Conservation (phyloP, 2,329 filamentous ascomycete species). For the Colletotrichum sojae region DNA sequence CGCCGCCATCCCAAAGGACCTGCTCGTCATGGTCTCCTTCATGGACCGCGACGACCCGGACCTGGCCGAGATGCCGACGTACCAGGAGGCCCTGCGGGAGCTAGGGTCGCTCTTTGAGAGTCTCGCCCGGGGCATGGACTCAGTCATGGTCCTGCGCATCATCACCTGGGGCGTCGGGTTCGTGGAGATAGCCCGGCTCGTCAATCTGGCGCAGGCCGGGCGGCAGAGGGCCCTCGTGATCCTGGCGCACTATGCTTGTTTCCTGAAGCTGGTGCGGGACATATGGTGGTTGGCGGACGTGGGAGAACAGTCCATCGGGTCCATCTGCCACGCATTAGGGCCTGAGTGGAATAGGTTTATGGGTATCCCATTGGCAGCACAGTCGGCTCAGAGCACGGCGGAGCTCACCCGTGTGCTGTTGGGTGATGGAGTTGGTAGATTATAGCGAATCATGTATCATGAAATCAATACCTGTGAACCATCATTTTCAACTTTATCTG, state of each 20-base stretch:
- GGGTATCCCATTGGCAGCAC: background rate
- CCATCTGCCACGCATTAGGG: background rate
- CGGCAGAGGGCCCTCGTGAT: constrained; percentile 65
- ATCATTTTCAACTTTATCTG: too few relatives aligned
- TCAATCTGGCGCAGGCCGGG: constrained; percentile 57
- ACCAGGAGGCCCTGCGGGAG: constrained; percentile 62
- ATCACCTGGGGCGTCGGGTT: constrained; percentile 66
- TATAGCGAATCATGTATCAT: too few relatives aligned
- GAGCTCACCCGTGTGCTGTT: background rate
- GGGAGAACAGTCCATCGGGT: background rate
- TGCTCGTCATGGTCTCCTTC: constrained; percentile 64
- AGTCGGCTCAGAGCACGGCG: background rate
- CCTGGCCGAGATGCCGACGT: constrained; percentile 53
- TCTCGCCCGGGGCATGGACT: constrained; percentile 59
- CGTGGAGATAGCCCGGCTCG: constrained; percentile 51
- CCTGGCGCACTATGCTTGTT: constrained; percentile 65
- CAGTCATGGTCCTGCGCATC: constrained; percentile 62
- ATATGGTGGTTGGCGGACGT: constrained; percentile 42
- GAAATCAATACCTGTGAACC: too few relatives aligned
- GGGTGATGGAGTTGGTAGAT: background rate
- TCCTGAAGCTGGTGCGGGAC: constrained; percentile 54
- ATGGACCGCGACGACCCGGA: constrained; percentile 60
- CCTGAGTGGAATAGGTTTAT: background rate
- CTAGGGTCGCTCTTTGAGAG: constrained; percentile 67
- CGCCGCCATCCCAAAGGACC: constrained; percentile 59